These are phyloP conservation scores for Meredithiella fracta DNA, from an alignment of 2,329 filamentous ascomycete genomes.

Conservation along the genomic window DNA sequence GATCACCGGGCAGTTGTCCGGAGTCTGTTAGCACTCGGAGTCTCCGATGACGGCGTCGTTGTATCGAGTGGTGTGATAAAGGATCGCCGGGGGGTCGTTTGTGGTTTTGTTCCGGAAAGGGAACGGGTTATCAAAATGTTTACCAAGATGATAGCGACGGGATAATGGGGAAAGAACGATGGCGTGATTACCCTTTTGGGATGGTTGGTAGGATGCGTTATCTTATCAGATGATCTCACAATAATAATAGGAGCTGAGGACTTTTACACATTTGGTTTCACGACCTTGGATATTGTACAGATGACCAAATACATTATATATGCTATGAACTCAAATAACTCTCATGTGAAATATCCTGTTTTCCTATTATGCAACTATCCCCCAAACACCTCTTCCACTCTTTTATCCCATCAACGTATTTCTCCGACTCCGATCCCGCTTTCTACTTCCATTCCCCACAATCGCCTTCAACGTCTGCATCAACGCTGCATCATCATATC, in stretches of 20 bases:
- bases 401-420: constrained; percentile 24
- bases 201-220: neutral
- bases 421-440: constrained; percentile 25
- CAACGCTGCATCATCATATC: constrained; percentile 63
- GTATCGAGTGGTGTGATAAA: constrained; percentile 28
- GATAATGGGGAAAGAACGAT: neutral
- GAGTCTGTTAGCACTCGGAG: constrained; percentile 22
- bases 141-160: neutral
- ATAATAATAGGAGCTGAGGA: too few species aligned
- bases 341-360: too few species aligned
- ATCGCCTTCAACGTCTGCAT: constrained; percentile 62
- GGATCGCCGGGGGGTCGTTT: constrained; percentile 24
- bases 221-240: too few species aligned
- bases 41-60: constrained; percentile 25
- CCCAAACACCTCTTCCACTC: neutral
- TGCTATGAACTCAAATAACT: too few species aligned
- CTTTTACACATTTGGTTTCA: too few species aligned
- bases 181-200: neutral
- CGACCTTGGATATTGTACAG: too few species aligned
- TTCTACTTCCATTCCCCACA: constrained; percentile 38
- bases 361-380: too few species aligned
- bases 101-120: constrained; percentile 18
- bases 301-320: too few species aligned
- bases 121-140: neutral
- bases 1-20: constrained; percentile 29